Conservation (phyloP, 202 grass and related monocot species). For the Schoenoplectus tabernaemontani region DNA sequence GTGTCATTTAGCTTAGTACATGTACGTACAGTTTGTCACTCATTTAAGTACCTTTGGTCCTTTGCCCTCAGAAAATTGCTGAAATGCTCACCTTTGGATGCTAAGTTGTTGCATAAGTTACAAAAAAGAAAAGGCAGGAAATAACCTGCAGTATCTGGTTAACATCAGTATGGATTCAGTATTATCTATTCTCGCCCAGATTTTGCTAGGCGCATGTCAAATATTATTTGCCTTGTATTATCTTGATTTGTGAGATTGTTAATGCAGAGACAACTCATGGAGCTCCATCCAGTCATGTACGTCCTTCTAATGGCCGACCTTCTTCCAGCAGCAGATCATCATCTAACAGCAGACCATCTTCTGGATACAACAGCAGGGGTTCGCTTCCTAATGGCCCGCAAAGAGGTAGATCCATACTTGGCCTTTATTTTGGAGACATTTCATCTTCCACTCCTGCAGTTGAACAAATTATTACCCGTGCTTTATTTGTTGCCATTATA, state of each 20-base stretch:
- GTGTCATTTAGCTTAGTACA: not conserved
- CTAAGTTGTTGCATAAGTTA: not conserved
- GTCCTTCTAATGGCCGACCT: constrained; percentile 44
- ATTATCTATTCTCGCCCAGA: not conserved
- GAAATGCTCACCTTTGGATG: not conserved
- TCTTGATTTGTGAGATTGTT: constrained; percentile 8
- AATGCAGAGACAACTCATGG: constrained; percentile 43
- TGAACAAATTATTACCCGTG: not conserved
- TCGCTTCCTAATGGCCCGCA: constrained; percentile 41
- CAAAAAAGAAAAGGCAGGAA: not conserved
- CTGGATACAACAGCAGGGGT: constrained; percentile 53
- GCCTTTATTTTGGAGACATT: constrained; percentile 11
- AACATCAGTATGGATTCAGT: too few species aligned
- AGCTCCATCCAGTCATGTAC: constrained; percentile 27
- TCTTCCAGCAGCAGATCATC: constrained; percentile 38
- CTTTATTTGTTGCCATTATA: not conserved
- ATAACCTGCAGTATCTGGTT: not conserved
- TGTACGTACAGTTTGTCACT: not conserved
- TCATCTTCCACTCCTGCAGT: not conserved
- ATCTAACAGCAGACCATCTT: constrained; percentile 46
- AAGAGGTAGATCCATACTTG: constrained; percentile 43
- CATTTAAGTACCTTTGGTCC: not conserved
- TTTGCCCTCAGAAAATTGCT: not conserved
- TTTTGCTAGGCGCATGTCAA: not conserved
- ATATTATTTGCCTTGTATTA: not conserved